Conservation (phyloP, 2,329 filamentous ascomycete genomes). For the Ophiostoma fasciatum region DNA sequence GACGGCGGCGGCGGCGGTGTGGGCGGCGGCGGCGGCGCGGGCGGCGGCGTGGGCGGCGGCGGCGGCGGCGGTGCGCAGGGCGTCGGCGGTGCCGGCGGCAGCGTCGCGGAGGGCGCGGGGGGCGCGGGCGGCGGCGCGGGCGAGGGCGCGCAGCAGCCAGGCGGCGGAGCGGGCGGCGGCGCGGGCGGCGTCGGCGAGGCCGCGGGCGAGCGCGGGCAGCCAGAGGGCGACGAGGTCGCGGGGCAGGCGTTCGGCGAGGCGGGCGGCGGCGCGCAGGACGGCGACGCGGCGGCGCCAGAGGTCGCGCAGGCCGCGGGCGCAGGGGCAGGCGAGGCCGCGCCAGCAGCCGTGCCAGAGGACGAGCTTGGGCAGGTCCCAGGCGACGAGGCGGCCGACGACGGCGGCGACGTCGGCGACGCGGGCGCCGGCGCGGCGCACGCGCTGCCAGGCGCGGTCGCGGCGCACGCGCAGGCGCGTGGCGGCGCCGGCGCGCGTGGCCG, state of each 20-base stretch:
- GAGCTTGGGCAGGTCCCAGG: conserved; percentile 1
- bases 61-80: conserved; percentile 9
- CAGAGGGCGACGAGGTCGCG: no score
- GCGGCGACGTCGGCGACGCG: conserved; percentile 4
- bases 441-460: conserved; percentile 17
- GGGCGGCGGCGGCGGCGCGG: conserved; percentile 19
- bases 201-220: no score
- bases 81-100: neutral
- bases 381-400: neutral
- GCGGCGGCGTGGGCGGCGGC: conserved; percentile 15
- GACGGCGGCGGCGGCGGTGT: conserved; percentile 21
- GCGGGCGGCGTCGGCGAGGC: no score
- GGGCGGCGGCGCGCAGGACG: conserved; percentile 9
- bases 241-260: no score
- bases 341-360: conserved; percentile 2
- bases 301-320: no score
- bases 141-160: no score
- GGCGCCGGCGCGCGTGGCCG: conserved; percentile 22
- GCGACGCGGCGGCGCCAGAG: conserved; percentile 15
- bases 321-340: neutral
- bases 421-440: neutral
- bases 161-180: no score
- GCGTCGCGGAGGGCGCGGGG: neutral
- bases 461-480: conserved; percentile 22
- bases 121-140: conserved; percentile 12